Conservation (phyloP, 768 basidiomycete genomes). For the Suillus bovinus region DNA sequence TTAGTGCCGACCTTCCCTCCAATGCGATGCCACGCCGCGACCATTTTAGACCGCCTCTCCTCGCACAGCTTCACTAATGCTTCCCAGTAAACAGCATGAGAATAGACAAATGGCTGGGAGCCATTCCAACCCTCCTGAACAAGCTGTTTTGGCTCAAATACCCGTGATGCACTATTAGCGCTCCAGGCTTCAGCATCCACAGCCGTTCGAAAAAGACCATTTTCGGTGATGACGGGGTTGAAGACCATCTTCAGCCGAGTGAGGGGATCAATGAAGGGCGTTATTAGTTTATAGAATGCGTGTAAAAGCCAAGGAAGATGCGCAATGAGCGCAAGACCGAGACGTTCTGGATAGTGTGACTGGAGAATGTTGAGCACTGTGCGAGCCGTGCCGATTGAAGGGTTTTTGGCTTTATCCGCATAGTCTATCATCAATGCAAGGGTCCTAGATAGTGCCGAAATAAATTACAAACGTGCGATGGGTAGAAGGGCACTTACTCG, state of each 20-base stretch:
- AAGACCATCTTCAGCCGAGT: conserved; percentile 76
- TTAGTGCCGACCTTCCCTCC: conserved; percentile 71
- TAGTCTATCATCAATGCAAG: conserved; percentile 77
- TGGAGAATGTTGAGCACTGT: conserved; percentile 65
- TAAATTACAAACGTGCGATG: neutral
- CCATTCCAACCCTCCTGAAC: conserved; percentile 75
- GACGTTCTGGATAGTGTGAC: conserved; percentile 84
- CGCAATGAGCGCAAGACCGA: conserved; percentile 70
- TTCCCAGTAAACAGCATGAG: conserved; percentile 76
- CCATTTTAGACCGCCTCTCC: conserved; percentile 48
- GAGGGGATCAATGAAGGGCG: conserved; percentile 81
- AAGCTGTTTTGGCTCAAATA: conserved; percentile 72
- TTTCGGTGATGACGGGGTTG: conserved; percentile 48
- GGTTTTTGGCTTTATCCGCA: conserved; percentile 66
- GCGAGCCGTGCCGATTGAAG: conserved; percentile 40
- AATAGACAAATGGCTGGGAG: conserved; percentile 63
- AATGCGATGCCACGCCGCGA: conserved; percentile 62
- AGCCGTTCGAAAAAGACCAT: conserved; percentile 29
- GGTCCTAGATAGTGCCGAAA: conserved; percentile 42
- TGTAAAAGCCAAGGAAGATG: conserved; percentile 81
- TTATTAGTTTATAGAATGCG: conserved; percentile 75
- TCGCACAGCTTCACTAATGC: conserved; percentile 57
- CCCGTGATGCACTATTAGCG: conserved; percentile 9
- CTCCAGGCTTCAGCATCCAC: conserved; percentile 18
- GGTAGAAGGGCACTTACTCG: conserved; percentile 51